These are phyloP conservation scores for Colletotrichum sp. DNA, from an alignment of 2,329 filamentous ascomycete genomes.

Conservation along the genomic window DNA sequence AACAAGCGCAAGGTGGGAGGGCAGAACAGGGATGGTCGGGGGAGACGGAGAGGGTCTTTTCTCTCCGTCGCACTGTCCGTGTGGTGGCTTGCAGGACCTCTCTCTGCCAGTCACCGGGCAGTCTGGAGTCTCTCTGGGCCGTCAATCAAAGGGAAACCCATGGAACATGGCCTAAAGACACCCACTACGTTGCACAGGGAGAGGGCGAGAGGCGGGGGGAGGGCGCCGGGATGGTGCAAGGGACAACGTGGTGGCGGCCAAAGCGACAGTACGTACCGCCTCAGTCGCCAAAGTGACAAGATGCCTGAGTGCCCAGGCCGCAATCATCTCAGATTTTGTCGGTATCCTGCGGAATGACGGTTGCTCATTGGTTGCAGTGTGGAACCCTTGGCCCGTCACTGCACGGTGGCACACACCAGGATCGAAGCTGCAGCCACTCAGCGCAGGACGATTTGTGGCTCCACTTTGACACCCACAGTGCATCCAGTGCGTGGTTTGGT, in stretches of 20 bases:
- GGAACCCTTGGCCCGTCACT: not conserved
- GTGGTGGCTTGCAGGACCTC: conserved; percentile 6
- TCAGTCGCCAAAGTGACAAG: not conserved
- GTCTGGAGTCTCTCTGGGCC: not conserved
- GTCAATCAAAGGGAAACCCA: not conserved
- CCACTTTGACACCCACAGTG: not conserved
- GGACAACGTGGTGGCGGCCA: conserved; percentile 2
- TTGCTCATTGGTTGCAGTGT: not conserved
- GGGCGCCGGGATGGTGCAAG: not conserved
- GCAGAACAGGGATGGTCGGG: not conserved
- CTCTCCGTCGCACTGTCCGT: conserved; percentile 11
- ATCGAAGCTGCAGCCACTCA: conserved; percentile 3
- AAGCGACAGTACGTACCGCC: not conserved
- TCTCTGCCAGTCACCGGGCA: not conserved
- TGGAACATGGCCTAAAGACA: not conserved
- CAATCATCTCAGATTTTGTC: not conserved
- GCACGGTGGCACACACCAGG: not conserved
- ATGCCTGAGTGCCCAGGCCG: not conserved
- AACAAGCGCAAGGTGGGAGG: not conserved
- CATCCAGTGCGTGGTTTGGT: not conserved
- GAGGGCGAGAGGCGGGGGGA: not conserved
- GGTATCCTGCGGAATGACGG: not conserved
- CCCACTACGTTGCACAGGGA: conserved; percentile 1
- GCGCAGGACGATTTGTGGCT: not conserved
- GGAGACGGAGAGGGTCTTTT: not conserved